These are phyloP conservation scores for Punica granatum DNA, from an alignment of 345 rosid species.

Conservation along the genomic window DNA sequence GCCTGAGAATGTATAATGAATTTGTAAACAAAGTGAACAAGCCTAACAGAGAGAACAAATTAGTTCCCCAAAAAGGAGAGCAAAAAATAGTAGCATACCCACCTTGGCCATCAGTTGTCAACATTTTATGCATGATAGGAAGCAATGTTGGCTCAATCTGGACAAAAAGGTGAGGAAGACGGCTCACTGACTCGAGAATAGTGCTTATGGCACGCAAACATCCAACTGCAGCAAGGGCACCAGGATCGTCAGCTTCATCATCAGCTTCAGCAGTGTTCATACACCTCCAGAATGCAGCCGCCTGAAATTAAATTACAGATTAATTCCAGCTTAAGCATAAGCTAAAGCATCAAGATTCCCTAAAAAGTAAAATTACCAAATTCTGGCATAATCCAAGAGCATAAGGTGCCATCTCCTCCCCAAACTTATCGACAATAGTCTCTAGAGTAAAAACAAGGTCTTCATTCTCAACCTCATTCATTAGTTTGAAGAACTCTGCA, in stretches of 20 bases:
- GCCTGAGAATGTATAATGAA: not conserved
- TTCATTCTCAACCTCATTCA: constrained; percentile 99
- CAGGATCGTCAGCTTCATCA: constrained; percentile 79
- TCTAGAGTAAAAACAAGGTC: constrained; percentile 87
- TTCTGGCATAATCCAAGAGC: constrained; percentile 92
- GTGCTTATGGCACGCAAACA: constrained; percentile 97
- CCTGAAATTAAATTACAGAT: constrained; percentile 32
- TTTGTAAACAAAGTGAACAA: not conserved
- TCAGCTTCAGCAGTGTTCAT: constrained; percentile 81
- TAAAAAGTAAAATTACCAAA: constrained; percentile 42
- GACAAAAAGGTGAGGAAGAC: constrained; percentile 82
- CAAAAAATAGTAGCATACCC: constrained; percentile 6
- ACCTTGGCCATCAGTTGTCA: constrained; percentile 99
- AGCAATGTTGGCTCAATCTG: constrained; percentile 85
- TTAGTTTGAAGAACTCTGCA: constrained; percentile 93
- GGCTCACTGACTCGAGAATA: constrained; percentile 87
- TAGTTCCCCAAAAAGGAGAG: not conserved
- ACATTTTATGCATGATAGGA: constrained; percentile 87
- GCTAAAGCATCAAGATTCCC: not conserved
- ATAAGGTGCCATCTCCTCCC: constrained; percentile 96
- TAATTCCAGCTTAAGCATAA: constrained; percentile 4
- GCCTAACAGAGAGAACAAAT: not conserved
- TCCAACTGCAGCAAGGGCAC: constrained; percentile 95
- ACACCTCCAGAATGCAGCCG: constrained; percentile 95
- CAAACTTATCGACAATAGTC: constrained; percentile 90